phyloP scores from a whole-genome alignment of 306 rosid genomes.

The Quercus rubra region DNA sequence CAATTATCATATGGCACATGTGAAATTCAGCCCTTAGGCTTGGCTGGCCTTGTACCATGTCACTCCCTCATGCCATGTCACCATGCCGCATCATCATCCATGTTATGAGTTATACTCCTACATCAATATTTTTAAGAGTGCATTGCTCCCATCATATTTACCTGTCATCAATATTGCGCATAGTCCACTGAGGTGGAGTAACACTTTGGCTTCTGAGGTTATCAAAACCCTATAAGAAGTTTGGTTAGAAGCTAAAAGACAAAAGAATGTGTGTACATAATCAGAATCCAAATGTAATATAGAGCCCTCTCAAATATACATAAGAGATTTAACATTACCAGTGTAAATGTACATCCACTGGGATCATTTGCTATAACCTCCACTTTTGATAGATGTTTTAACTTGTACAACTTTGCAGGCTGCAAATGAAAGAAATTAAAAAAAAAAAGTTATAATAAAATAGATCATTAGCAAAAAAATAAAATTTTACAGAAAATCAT shows the following conservation, averaged over 20 bases:
- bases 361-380: conserved; percentile 85
- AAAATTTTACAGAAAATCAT: not conserved
- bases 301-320: conserved; percentile 1
- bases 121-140: not conserved
- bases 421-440: conserved; percentile 33
- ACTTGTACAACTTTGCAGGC: conserved; percentile 95
- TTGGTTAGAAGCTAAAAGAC: conserved; percentile 17
- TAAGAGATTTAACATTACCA: conserved; percentile 57
- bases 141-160: conserved; percentile 28
- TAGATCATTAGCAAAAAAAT: not conserved
- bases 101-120: too few species aligned
- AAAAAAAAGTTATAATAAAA: not conserved
- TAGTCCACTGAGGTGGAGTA: conserved; percentile 97
- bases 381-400: conserved; percentile 91
- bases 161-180: conserved; percentile 97
- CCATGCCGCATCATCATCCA: too few species aligned
- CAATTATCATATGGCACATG: too few species aligned
- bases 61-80: too few species aligned
- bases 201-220: conserved; percentile 82
- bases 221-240: conserved; percentile 77
- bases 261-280: not conserved
- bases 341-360: conserved; percentile 85
- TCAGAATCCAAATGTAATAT: conserved; percentile 12
- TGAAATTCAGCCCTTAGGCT: too few species aligned
- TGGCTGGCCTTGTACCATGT: too few species aligned